Evolutionary conservation across 106 monocot genomes (phyloP).

Genomic region (Dendrobium nobile): DNA sequence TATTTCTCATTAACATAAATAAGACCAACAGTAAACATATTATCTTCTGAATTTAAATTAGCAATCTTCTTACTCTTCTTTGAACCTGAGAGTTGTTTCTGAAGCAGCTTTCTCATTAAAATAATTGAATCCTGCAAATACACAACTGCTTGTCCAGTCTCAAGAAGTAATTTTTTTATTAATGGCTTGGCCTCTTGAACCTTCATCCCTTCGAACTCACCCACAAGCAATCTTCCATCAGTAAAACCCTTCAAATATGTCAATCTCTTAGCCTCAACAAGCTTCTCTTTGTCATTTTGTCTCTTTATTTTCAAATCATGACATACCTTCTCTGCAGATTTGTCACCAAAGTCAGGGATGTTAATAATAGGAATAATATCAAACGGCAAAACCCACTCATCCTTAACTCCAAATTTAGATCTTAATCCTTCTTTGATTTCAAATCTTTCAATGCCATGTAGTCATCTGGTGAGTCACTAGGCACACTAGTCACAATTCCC

Average conservation of each 20-base stretch:
- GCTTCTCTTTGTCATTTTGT: conserved; percentile 93
- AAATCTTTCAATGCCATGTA: conserved; percentile 87
- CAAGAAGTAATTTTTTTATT: conserved; percentile 56
- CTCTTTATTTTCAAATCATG: conserved; percentile 77
- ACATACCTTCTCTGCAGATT: conserved; percentile 83
- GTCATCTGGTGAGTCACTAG: conserved; percentile 86
- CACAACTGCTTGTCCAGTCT: conserved; percentile 55
- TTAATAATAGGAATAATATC: conserved; percentile 79
- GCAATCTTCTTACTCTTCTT: conserved; percentile 70
- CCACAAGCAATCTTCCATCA: conserved; percentile 87
- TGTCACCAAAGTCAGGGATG: conserved; percentile 89
- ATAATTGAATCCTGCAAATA: conserved; percentile 85
- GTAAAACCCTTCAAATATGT: conserved; percentile 93
- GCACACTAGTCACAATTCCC: conserved; percentile 92
- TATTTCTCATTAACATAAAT: conserved; percentile 84
- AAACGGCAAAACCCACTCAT: conserved; percentile 89
- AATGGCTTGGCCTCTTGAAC: conserved; percentile 85
- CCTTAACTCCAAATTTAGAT: conserved; percentile 70
- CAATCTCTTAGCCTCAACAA: conserved; percentile 81
- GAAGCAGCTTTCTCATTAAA: conserved; percentile 65
- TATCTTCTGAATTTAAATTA: conserved; percentile 25
- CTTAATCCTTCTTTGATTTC: conserved; percentile 73
- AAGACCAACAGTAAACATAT: conserved; percentile 45
- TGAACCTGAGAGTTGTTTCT: conserved; percentile 67
- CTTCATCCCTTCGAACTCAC: conserved; percentile 65